Base-by-base conservation (phyloP, 2,329 filamentous ascomycete species). In the Calonectria hongkongensis region DNA sequence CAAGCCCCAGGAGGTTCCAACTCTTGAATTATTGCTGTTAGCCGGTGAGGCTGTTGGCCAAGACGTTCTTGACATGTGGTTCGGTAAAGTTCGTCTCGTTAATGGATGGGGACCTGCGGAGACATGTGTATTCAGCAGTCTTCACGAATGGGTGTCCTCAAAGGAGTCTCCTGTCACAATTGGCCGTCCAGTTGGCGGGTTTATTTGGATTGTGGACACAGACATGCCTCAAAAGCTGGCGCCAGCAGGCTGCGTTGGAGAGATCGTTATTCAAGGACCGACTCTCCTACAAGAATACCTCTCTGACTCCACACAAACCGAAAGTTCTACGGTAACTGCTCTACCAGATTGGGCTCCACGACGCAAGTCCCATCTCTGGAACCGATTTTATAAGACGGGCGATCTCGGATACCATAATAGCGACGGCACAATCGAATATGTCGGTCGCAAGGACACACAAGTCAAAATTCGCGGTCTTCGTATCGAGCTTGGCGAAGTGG, bases 121-220 rank as follows among this genome's bases (percentile, higher is more conserved):
- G 30, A 73, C 12, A 27, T 73, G 51, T 1, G 56, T 48, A 12
- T 6, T 81, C 79, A 2, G 82, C 82, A 47, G 67, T 82, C 0
- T 65, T 81, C 1, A 33, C 82, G 89, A 74, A 25, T 69, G 50
- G 33, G 62, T 4, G 10, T 63, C 71, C 39, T 30, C 33, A 16
- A 41, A 60, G 2, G 54, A 60, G 7, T 60, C 54, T 7, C 54
- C 54, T 15, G 54, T 41, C 21, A 60, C 54, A 60, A 60, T 60
- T 8, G 54, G 54, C 9, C 54, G 36, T 9, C 54, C 54, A 41
- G 54, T 60, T 10, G 54, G 54, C 4, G 54, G 54, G 10, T 27
- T 21, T 13, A 12, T 58, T 41, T 58, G 54, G 54, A 58, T 58
- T 58, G 33, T 58, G n/a, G 54, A 58, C 5, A n/a, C 36, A 16